A percentile compares a stretch with the other conserved stretches of the same genome.
phyloP scores from a whole-genome alignment of 306 rosid species.

The Sicyos edulis region DNA sequence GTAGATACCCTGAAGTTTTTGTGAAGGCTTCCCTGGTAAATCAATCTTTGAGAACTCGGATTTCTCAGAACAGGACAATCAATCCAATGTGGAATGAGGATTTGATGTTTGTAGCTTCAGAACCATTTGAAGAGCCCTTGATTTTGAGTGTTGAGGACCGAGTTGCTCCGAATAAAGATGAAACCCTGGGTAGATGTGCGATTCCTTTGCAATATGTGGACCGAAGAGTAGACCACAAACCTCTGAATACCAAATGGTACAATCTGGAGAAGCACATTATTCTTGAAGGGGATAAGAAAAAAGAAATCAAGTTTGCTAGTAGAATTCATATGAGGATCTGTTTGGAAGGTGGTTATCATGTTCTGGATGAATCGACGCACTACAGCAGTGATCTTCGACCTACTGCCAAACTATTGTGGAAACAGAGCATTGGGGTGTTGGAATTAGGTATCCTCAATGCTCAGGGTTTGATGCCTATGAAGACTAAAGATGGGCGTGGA shows the following conservation, averaged over 20 bases:
- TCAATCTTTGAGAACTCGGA: slow-evolving; percentile 66
- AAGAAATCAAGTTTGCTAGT: slow-evolving; percentile 83
- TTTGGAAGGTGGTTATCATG: slow-evolving; percentile 94
- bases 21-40: slow-evolving; percentile 75
- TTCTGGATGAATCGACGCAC: slow-evolving; percentile 93
- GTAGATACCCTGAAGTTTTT: slow-evolving; percentile 78
- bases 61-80: slow-evolving; percentile 60
- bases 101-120: slow-evolving; percentile 90
- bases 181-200: slow-evolving; percentile 60
- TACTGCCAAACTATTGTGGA: slow-evolving; percentile 82
- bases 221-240: slow-evolving; percentile 70
- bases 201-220: slow-evolving; percentile 52
- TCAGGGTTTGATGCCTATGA: slow-evolving; percentile 92
- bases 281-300: slow-evolving; percentile 89
- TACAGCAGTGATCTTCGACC: slow-evolving; percentile 98
- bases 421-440: slow-evolving; percentile 74
- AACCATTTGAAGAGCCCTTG: slow-evolving; percentile 82
- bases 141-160: slow-evolving; percentile 86
- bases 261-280: slow-evolving; percentile 62
- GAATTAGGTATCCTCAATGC: slow-evolving; percentile 87
- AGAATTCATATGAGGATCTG: slow-evolving; percentile 86
- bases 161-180: slow-evolving; percentile 83
- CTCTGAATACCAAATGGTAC: slow-evolving; percentile 71
- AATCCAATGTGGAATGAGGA: slow-evolving; percentile 99
- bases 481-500: slow-evolving; percentile 76